Evolutionary conservation across 306 rosid genomes (phyloP), one percentile per base, ranked within the genome.

Genomic region (Phaseolus lunatus): DNA sequence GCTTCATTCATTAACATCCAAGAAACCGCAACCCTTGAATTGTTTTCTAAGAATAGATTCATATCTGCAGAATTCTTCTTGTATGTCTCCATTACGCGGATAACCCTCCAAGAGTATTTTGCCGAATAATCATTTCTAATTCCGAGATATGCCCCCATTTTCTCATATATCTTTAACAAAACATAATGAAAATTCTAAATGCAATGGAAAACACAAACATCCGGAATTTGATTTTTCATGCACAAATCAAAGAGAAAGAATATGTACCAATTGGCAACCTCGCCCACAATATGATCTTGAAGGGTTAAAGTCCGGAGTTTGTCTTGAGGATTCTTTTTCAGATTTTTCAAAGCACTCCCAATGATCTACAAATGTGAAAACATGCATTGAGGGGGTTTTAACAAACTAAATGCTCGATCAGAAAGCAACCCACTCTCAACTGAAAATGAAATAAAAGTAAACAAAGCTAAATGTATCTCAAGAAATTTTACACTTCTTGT

Each of bases 21-120:
- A 0, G 84, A 76, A 33, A 87, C 19, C 7, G 71, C 78, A 37
- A 87, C 67, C 73, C 62, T 84, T 12, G 70, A 77, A 64, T 87
- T 84, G 37, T 78, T 43, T 64, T 84, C 84, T 1, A 78, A n/a
- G 5, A 9, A 2, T 5, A 47, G 39, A 45, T 37, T 72, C 59
- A 7, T 13, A 27, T 7, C 3, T 33, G 12, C 26, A 20, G 8
- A 1, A 22, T 9, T 26, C 15, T 53, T 10, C 39, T 72, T 22
- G 31, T 15, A 16, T 14, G 14, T 15, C 27, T 81, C 83, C 59
- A 44, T 61, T 14, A 3, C 50, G 8, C 9, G 72, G 33, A 87
- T 22, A 6, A 87, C 43, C 13, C 79, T 67, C 88, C 88, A 87
- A n/a, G 79, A 79, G 15, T 35, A 54, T 22, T 54, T 54, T 53